phyloP scores from a whole-genome alignment of 78 protist genomes.

The Protostelium mycophagum region DNA sequence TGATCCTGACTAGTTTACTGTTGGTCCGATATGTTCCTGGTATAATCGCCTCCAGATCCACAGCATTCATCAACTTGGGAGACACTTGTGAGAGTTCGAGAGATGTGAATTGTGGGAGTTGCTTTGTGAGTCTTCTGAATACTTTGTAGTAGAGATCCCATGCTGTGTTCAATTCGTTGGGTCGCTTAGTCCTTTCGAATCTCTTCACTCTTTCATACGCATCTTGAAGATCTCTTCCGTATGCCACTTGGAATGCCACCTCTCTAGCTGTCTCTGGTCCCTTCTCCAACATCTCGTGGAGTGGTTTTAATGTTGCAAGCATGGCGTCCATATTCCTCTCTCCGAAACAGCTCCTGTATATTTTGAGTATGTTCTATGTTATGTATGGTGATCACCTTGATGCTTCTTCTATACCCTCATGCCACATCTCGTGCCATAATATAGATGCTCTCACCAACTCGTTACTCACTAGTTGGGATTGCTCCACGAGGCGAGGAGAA shows the following conservation, averaged over 20 bases:
- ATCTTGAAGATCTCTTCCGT: constrained; percentile 86
- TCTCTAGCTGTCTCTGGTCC: constrained; percentile 92
- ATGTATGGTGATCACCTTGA: too few relatives aligned
- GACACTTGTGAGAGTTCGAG: constrained; percentile 90
- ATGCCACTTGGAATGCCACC: constrained; percentile 80
- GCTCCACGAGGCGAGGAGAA: constrained; percentile 66
- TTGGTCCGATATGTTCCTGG: constrained; percentile 91
- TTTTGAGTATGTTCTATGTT: too few relatives aligned
- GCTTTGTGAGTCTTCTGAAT: constrained; percentile 86
- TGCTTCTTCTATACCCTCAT: constrained; percentile 97
- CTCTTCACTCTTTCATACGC: constrained; percentile 80
- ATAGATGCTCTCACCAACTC: constrained; percentile 98
- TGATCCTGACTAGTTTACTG: constrained; percentile 75
- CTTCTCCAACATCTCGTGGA: constrained; percentile 82
- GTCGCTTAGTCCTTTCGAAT: constrained; percentile 54
- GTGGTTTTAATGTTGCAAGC: constrained; percentile 82
- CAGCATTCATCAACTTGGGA: constrained; percentile 67
- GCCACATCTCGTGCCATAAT: constrained; percentile 98
- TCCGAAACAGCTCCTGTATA: constrained; percentile 88
- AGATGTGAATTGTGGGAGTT: constrained; percentile 80
- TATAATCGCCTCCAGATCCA: constrained; percentile 90
- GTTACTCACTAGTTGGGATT: constrained; percentile 82
- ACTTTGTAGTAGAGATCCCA: constrained; percentile 97
- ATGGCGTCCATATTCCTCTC: constrained; percentile 84
- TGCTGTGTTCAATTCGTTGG: constrained; percentile 83